Evolutionary conservation across 2,329 filamentous ascomycete species (phyloP), one percentile per base, ranked within the genome.

Genomic region (Hypoxylon sp.): DNA sequence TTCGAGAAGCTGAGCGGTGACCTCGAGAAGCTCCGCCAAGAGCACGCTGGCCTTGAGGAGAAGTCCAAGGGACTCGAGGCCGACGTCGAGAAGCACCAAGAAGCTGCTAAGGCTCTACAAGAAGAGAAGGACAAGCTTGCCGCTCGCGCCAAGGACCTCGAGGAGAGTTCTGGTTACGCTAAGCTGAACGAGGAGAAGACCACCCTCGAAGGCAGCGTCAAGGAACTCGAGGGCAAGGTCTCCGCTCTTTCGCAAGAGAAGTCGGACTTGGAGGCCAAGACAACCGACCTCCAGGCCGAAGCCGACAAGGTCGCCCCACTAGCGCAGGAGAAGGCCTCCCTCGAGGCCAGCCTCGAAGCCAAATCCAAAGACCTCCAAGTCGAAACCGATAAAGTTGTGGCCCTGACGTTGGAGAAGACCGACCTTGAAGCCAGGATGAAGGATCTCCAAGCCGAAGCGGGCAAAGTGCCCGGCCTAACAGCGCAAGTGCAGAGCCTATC

Each of bases 21-120:
- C n/a, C 72, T 76, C 7, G 72, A 74, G 39, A 70, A 70, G 58
- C 74, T 78, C 2, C 68, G 65, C n/a, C 66, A 65, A 19, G 75
- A 75, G 46, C 72, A 75, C 50, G 68, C 70, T 11, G 70, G 67
- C 35, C 73, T 77, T 15, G 75, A 76, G 15, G 73, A 70, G 31
- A 67, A 57, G 32, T 66, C 73, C 54, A 72, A 73, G 52, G 56
- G 35, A 27, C 70, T 78, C 17, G 72, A 76, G 59, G 71, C 75
- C 7, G 74, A 75, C 51, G 55, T 78, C 48, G 70, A 74, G 52
- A 71, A 71, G 51, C 69, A 74, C n/a, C 65, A 72, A 32, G 72
- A 71, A n/a, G 63, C 65, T 5, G 66, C 69, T 44, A 65, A 64
- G 42, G 44, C 65, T 3, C 66, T 75, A 11, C 62, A 62, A 32